Base-by-base conservation (phyloP, 1,284 basidiomycete species). In the Jaminaea rosea region DNA sequence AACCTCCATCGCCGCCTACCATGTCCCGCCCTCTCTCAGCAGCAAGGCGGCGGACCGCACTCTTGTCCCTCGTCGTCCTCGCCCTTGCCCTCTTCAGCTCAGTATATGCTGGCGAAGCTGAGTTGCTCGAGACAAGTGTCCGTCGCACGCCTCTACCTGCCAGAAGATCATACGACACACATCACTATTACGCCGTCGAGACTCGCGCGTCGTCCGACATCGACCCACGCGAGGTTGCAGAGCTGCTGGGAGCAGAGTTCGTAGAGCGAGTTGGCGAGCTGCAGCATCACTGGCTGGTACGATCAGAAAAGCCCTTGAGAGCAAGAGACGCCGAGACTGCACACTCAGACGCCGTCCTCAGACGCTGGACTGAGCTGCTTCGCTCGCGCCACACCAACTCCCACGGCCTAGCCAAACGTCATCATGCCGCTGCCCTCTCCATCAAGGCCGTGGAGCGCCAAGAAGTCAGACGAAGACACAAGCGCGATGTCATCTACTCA, bases 111-210 rank as follows among this genome's bases (percentile, higher is more conserved):
- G 29, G 29, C 29, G 9, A 31, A 31, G 29, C 29, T 15, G 29
- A n/a, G n/a, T n/a, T 42, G 21, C 24, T 15, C 42, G 42, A 44
- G 15, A 13, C 27, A 15, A 44, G 24, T n/a, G 42, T 15, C 42
- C 15, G 15, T 15, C 15, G 15, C 17, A 15, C 32, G 15, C 48
- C 62, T 4, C 56, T 63, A 13, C 64, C 72, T 45, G 52, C 53
- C 9, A 68, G 65, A 56, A 63, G 75, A 17, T 60, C 63, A 2
- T 92, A 97, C 75, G 76, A 80, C 61, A 84, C 86, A 7, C 87
- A 97, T 75, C 80, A 86, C 63, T 98, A 99, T 78, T 93, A 92
- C 77, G 85, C 89, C 55, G 75, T 93, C 24, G 84, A 90, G 73
- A 80, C 62, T 81, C 85, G 46, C 67, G 69, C 6, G 72, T 76